Evolutionary conservation across 2,329 filamentous ascomycete species (phyloP), one percentile per base, ranked within the genome.

Genomic region (Beauveria sp.): DNA sequence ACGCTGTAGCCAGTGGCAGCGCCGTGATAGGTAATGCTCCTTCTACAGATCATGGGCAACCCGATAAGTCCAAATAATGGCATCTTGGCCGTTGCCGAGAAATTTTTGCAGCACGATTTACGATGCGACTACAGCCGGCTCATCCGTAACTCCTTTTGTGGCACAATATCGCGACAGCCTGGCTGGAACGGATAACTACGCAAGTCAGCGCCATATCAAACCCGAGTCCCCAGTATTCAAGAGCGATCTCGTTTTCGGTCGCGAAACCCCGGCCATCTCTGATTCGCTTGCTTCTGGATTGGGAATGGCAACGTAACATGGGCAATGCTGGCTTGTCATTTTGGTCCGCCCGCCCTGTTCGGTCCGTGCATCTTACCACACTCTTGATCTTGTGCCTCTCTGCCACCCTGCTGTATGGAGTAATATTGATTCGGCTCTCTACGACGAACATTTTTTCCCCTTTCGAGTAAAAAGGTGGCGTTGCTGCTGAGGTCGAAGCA

Each of bases 21-120:
- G 49, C 14, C 22, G 16, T 42, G 42, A 60, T 60, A 60, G 18
- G 50, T 60, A 60, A 60, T 60, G 58, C 22, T 18, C 20, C 20
- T 45, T 40, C n/a, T 24, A 24, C 52, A 20, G 18, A 14, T 49
- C 5, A 58, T 49, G 38, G 26, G 12, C 45, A 49, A 49, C 28
- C 45, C 16, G 34, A 22, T 53, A 24, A 14, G 20, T 24, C 51
- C 12, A 14, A 40, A 40, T 7, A 42, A 9, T 40, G 30, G 3
- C 5, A 52, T 50, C 6, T 16, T 16, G 28, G 34, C 14, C 42
- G 42, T 43, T 43, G 2, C 42, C 18, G 14, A 28, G 26, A 16
- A 38, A 16, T 38, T 4, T 4, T 6, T 38, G 12, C 34, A 14
- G 14, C 34, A 38, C 14, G 34, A 16, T 6, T 38, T 9, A 38